A percentile compares a stretch with the other conserved stretches of the same genome.
These are phyloP conservation scores for Penicillium chermesinum DNA, from an alignment of 495 filamentous ascomycete genomes.

Conservation along the genomic window DNA sequence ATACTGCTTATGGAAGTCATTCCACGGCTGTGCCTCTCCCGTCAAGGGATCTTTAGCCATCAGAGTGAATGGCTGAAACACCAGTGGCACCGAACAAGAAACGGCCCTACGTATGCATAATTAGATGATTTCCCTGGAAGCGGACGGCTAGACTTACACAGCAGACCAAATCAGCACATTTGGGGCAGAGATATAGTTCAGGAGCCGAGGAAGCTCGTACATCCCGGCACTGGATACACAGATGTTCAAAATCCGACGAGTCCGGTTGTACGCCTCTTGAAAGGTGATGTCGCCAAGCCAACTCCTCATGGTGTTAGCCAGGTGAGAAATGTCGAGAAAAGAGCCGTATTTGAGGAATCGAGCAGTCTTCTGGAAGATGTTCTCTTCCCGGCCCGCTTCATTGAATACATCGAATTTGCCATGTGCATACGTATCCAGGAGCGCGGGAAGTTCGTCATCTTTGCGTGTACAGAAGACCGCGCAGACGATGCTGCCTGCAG, in stretches of 20 bases:
- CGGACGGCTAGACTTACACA: conserved; percentile 51
- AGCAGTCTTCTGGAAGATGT: conserved; percentile 61
- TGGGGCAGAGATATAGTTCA: conserved; percentile 91
- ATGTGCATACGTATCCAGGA: conserved; percentile 69
- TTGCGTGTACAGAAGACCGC: conserved; percentile 78
- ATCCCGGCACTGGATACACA: conserved; percentile 81
- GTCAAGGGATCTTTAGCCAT: conserved; percentile 83
- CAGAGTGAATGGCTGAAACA: conserved; percentile 71
- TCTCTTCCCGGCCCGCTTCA: conserved; percentile 62
- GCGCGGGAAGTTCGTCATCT: conserved; percentile 74
- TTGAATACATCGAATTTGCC: conserved; percentile 84
- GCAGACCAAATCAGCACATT: conserved; percentile 97
- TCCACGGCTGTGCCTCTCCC: conserved; percentile 74
- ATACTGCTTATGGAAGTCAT: conserved; percentile 73
- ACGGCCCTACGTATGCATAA: conserved; percentile 54
- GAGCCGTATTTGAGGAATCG: conserved; percentile 76
- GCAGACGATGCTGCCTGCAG: conserved; percentile 90
- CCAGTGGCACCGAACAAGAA: conserved; percentile 87
- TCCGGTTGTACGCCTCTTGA: conserved; percentile 91
- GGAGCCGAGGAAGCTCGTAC: conserved; percentile 77
- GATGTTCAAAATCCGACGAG: conserved; percentile 84
- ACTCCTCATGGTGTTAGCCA: conserved; percentile 72
- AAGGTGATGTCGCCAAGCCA: conserved; percentile 88
- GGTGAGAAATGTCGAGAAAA: conserved; percentile 75
- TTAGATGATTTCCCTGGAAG: conserved; percentile 1